These are phyloP conservation scores for Mortierella claussenii DNA, from an alignment of 192 early-diverging fungal species.

Conservation along the genomic window DNA sequence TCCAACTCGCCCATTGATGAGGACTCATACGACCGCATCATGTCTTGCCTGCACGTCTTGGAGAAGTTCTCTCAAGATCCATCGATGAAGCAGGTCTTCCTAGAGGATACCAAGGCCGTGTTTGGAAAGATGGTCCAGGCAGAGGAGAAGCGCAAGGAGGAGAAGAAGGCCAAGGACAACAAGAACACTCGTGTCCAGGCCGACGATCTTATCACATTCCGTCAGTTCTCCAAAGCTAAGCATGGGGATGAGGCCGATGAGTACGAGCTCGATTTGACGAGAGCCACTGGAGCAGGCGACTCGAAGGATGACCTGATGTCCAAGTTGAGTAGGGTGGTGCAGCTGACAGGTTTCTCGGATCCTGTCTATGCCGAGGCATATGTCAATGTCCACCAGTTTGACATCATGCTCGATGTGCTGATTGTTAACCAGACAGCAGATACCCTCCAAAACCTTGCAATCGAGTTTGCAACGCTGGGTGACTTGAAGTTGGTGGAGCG, in stretches of 20 bases:
- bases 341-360: constrained; percentile 96
- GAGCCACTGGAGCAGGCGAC: constrained; percentile 81
- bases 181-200: constrained; percentile 76
- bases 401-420: constrained; percentile 94
- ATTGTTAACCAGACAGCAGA: constrained; percentile 97
- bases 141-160: constrained; percentile 72
- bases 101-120: constrained; percentile 68
- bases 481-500: constrained; percentile 97
- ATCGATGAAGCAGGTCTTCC: constrained; percentile 65
- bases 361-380: constrained; percentile 99
- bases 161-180: constrained; percentile 74
- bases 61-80: constrained; percentile 68
- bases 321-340: constrained; percentile 94
- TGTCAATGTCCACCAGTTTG: constrained; percentile 96
- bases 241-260: constrained; percentile 73
- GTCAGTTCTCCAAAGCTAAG: constrained; percentile 83
- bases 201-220: constrained; percentile 90
- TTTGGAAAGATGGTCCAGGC: constrained; percentile 74
- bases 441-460: constrained; percentile 95
- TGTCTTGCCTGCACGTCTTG: constrained; percentile 83
- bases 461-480: constrained; percentile 98
- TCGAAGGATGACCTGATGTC: constrained; percentile 84
- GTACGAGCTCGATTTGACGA: constrained; percentile 91
- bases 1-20: constrained; percentile 92
- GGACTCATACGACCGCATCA: constrained; percentile 94